Percentiles rank a stretch among this genome's conserved stretches.
phyloP scores from a whole-genome alignment of 2,329 filamentous ascomycete species.

The Teratosphaeria gauchensis region DNA sequence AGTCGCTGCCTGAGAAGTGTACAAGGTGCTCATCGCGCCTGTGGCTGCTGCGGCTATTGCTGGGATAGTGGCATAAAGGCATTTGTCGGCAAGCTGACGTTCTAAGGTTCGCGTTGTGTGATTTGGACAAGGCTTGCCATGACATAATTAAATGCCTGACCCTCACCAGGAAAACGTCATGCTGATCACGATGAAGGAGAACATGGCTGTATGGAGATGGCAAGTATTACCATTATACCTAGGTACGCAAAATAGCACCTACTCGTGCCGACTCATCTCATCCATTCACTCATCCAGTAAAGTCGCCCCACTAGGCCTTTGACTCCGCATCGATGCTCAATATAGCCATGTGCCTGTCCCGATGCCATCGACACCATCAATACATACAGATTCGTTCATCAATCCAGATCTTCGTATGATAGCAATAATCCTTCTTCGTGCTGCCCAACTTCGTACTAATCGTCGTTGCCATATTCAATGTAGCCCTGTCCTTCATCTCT shows the following conservation, averaged over 20 bases:
- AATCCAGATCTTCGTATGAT: neutral
- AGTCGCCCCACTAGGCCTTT: neutral
- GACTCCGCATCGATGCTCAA: neutral
- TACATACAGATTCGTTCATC: neutral
- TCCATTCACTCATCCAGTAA: neutral
- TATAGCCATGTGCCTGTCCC: neutral
- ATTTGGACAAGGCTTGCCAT: neutral
- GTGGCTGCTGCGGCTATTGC: conserved; percentile 3
- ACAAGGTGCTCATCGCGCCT: conserved; percentile 6
- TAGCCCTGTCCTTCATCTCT: neutral
- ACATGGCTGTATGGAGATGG: neutral
- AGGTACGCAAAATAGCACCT: neutral
- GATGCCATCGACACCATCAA: neutral
- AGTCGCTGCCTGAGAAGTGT: conserved; percentile 2
- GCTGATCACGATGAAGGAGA: no score
- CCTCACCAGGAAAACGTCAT: no score
- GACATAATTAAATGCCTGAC: no score
- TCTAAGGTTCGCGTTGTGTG: neutral
- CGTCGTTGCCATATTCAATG: neutral
- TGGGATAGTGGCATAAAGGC: neutral
- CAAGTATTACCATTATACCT: neutral
- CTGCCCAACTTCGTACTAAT: neutral
- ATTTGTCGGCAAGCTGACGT: neutral
- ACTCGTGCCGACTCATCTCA: neutral
- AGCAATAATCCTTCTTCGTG: neutral